Evolutionary conservation across 768 basidiomycete genomes (phyloP), one percentile per base, ranked within the genome.

Genomic region (Termitomyces sp.): DNA sequence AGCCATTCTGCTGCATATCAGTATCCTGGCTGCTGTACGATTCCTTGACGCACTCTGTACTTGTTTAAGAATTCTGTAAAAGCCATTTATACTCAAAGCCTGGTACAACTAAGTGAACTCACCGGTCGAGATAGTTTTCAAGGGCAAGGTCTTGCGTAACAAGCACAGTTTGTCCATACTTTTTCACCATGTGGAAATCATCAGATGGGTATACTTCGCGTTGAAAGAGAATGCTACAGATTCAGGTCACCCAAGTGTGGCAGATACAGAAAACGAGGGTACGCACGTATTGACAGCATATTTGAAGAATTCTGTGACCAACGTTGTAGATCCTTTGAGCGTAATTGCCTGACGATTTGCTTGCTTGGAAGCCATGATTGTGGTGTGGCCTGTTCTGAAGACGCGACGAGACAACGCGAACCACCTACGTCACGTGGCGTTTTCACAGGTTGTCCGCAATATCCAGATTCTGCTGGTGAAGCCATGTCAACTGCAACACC

Each of bases 181-280:
- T 99, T 73, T 98, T 99, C 59, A 99, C 96, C 92, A 97, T 95
- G 68, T 93, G 90, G 70, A 99, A 99, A 75, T 99, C 97, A 72
- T 98, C 97, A 0, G 92, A 87, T 2, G 97, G 97, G 70, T 98
- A 99, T 20, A 99, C 90, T 57, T 93, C 94, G 45, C 97, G 82
- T 75, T 98, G 95, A 74, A 96, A 99, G 54, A 99, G 77, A 65
- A 98, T 96, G 16, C 94, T 97, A 68, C 46, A 41, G 29, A 45
- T 22, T 28, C 20, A 20, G 22, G 22, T 48, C 18, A 34, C 31
- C 6, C 59, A 42, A 47, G 36, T 37, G 39, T 37, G 39, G 51
- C 26, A 57, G n/a, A 37, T 22, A 41, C 34, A 24, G 24, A 29
- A 42, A 7, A 24, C 8, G 24, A 62, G 34, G 42, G 39, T 20